Evolutionary conservation across 495 filamentous ascomycete genomes (phyloP).

Genomic region (Terfezia claveryi): DNA sequence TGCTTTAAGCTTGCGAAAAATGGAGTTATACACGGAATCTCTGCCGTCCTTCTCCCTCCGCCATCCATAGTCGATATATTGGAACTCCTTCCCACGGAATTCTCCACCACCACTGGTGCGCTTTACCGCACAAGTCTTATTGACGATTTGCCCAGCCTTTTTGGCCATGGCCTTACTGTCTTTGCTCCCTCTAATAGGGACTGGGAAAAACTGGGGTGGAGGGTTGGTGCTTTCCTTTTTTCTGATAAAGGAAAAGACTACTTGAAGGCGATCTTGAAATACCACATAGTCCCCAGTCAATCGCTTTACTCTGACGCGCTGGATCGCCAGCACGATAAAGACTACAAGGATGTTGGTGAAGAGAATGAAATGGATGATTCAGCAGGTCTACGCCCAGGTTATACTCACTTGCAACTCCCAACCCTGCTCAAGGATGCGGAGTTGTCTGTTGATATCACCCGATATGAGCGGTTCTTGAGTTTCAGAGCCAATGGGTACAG

Average conservation of each 20-base stretch:
- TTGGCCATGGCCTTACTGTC: constrained; percentile 35
- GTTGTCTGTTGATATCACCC: constrained; percentile 43
- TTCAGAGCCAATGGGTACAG: constrained; percentile 50
- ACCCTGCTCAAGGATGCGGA: constrained; percentile 38
- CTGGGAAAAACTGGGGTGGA: constrained; percentile 45
- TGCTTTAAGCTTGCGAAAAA: constrained; percentile 35
- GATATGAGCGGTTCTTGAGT: constrained; percentile 35
- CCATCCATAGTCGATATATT: constrained; percentile 36
- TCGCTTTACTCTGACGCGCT: constrained; percentile 68
- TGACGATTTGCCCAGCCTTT: background rate
- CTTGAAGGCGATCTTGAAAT: constrained; percentile 50
- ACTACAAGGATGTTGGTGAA: background rate
- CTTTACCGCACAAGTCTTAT: constrained; percentile 46
- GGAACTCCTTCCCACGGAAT: constrained; percentile 42
- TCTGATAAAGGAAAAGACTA: constrained; percentile 42
- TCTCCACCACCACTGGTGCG: constrained; percentile 54
- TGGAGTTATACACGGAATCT: constrained; percentile 58
- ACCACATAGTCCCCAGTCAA: constrained; percentile 51
- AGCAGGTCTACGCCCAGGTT: constrained; percentile 4
- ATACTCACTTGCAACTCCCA: constrained; percentile 38
- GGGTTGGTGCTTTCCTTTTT: constrained; percentile 59
- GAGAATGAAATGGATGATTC: constrained; percentile 4
- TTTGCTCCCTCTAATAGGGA: constrained; percentile 61
- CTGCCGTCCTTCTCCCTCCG: constrained; percentile 51
- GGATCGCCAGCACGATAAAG: constrained; percentile 25